phyloP scores from a whole-genome alignment of 2,329 filamentous ascomycete species.

The Apiospora phragmitis region DNA sequence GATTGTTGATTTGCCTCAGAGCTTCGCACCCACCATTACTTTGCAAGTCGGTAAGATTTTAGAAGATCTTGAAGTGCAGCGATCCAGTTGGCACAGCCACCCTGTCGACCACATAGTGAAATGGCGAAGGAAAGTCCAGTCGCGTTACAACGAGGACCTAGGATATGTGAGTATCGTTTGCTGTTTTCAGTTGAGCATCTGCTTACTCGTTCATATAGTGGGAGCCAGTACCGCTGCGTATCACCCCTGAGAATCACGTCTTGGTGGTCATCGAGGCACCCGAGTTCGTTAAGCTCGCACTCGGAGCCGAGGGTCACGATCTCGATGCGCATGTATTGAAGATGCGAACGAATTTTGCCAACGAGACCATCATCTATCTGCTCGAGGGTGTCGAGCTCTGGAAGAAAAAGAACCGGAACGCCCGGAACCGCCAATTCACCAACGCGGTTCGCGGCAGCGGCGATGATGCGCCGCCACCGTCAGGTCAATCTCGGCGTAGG shows the following conservation, averaged over 20 bases:
- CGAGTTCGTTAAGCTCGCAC: constrained; percentile 64
- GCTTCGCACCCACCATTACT: constrained; percentile 48
- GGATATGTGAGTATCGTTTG: constrained; percentile 39
- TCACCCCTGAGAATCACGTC: constrained; percentile 60
- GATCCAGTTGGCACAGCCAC: constrained; percentile 42
- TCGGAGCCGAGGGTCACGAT: constrained; percentile 45
- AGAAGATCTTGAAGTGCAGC: constrained; percentile 48
- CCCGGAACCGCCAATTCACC: constrained; percentile 65
- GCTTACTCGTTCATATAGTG: constrained; percentile 38
- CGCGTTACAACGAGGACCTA: constrained; percentile 59
- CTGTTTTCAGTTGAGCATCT: neutral
- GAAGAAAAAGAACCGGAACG: constrained; percentile 68
- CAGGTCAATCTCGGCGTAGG: constrained; percentile 32
- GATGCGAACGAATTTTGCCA: constrained; percentile 55
- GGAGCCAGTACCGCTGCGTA: constrained; percentile 58
- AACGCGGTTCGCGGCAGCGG: constrained; percentile 33
- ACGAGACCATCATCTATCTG: constrained; percentile 63
- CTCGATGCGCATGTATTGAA: constrained; percentile 60
- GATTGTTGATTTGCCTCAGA: constrained; percentile 68
- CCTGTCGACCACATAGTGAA: constrained; percentile 56
- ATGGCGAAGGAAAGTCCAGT: constrained; percentile 69
- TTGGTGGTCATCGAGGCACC: constrained; percentile 62
- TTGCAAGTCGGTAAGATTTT: constrained; percentile 53
- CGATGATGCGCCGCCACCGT: constrained; percentile 24
- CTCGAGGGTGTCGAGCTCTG: constrained; percentile 68